Evolutionary conservation across 225 moss, liverwort and hornwort genomes (phyloP).

Genomic region (Polytrichum commune): DNA sequence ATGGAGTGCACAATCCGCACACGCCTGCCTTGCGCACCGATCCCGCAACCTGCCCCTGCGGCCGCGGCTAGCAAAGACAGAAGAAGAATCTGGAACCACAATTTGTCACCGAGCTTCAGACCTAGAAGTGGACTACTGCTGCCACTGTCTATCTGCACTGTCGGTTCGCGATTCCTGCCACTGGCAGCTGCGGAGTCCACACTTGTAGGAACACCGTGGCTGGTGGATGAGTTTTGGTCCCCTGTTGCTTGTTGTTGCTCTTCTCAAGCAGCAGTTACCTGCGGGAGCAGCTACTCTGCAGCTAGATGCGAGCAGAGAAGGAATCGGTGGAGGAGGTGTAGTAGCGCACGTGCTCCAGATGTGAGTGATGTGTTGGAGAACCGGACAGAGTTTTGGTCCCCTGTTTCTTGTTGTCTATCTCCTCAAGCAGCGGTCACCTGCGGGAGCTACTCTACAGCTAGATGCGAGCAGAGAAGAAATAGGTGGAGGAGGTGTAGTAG

Average conservation of each 20-base stretch:
- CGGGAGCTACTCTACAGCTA: not conserved
- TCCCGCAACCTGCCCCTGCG: slow-evolving; percentile 1
- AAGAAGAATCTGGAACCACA: not conserved
- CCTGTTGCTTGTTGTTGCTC: slow-evolving; percentile 6
- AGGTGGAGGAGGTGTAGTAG: not conserved
- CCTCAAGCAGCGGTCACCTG: no score
- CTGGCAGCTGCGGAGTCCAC: not conserved
- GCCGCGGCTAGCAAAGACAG: not conserved
- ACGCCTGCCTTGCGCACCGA: slow-evolving; percentile 3
- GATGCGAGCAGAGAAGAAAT: slow-evolving; percentile 5
- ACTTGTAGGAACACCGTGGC: no score
- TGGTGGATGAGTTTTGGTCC: not conserved
- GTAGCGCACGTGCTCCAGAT: slow-evolving; percentile 12
- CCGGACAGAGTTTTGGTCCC: not conserved
- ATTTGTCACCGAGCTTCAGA: not conserved
- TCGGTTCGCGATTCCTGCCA: not conserved
- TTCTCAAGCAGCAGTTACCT: no score
- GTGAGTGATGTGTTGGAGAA: slow-evolving; percentile 14
- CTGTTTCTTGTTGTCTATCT: slow-evolving; percentile 2
- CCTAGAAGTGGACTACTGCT: not conserved
- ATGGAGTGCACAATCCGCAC: slow-evolving; percentile 15
- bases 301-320: slow-evolving; percentile 3
- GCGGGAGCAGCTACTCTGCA: not conserved
- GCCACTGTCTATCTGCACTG: not conserved
- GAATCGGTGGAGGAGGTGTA: slow-evolving; percentile 6